Evolutionary conservation across 495 filamentous ascomycete genomes (phyloP).

Genomic region (Trichoderma reesei): DNA sequence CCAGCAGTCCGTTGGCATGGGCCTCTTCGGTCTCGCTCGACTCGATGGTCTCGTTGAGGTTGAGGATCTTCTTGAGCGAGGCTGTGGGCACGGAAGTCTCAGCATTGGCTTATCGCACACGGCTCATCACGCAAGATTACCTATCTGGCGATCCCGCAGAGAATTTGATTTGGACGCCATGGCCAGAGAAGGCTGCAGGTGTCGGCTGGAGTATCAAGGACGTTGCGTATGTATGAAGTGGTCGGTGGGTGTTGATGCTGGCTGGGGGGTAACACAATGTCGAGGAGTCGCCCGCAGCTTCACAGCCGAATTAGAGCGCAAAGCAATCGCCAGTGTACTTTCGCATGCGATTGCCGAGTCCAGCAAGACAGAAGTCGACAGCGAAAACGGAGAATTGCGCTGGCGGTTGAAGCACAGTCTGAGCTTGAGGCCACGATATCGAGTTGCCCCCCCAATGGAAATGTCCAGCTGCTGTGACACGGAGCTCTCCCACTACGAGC

Average conservation of each 20-base stretch:
- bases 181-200: conserved; percentile 11
- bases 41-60: conserved; percentile 69
- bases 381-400: neutral
- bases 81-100: conserved; percentile 42
- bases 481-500: neutral
- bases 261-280: neutral
- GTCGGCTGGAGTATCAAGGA: neutral
- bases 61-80: conserved; percentile 91
- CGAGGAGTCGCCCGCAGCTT: neutral
- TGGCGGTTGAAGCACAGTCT: neutral
- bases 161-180: conserved; percentile 70
- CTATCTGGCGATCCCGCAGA: conserved; percentile 91
- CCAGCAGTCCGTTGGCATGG: conserved; percentile 54
- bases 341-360: neutral
- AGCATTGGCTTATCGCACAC: conserved; percentile 2
- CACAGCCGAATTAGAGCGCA: neutral
- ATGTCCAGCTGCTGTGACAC: neutral
- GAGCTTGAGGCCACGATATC: conserved; percentile 8
- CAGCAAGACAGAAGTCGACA: neutral
- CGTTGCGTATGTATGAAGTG: neutral
- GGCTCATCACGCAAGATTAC: conserved; percentile 35
- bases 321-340: neutral
- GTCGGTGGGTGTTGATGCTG: neutral
- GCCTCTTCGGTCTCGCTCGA: conserved; percentile 43
- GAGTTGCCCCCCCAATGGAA: conserved; percentile 4